Conservation (phyloP, 176 grass and related monocot species). For the Oryza officinalis region DNA sequence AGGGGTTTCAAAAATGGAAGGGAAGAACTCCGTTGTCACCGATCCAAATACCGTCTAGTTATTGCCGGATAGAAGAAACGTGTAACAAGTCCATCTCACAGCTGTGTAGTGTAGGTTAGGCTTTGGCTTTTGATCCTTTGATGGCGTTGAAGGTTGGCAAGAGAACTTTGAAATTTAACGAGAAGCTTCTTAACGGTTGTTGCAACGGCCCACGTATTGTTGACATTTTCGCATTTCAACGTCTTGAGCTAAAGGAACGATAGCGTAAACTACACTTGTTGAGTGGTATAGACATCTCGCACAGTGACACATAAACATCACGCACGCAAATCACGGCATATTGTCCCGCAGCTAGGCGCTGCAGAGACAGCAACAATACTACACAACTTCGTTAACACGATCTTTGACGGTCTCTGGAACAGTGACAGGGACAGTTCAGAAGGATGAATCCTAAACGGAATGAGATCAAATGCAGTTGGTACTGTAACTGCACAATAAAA, state of each 20-base stretch:
- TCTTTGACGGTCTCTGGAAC: background rate
- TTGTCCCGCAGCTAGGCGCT: background rate
- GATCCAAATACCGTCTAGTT: background rate
- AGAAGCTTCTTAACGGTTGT: background rate
- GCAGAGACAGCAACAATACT: background rate
- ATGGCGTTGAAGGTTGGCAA: background rate
- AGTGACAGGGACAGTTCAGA: background rate
- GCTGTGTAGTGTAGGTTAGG: background rate
- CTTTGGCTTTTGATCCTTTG: background rate
- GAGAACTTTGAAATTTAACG: background rate
- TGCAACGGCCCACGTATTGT: conserved; percentile 4
- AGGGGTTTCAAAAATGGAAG: background rate
- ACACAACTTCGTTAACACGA: background rate
- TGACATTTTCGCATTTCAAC: background rate
- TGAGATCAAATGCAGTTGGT: no score
- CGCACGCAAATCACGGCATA: background rate
- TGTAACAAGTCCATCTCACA: no score
- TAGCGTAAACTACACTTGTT: background rate
- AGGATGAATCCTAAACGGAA: background rate
- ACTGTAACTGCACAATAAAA: no score
- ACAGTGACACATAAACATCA: background rate
- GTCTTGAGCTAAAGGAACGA: background rate
- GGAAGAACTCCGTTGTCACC: background rate
- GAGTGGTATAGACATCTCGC: background rate
- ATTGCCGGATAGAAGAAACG: background rate